Evolutionary conservation across 2,329 filamentous ascomycete species (phyloP).

Genomic region (Penicillium sp.): DNA sequence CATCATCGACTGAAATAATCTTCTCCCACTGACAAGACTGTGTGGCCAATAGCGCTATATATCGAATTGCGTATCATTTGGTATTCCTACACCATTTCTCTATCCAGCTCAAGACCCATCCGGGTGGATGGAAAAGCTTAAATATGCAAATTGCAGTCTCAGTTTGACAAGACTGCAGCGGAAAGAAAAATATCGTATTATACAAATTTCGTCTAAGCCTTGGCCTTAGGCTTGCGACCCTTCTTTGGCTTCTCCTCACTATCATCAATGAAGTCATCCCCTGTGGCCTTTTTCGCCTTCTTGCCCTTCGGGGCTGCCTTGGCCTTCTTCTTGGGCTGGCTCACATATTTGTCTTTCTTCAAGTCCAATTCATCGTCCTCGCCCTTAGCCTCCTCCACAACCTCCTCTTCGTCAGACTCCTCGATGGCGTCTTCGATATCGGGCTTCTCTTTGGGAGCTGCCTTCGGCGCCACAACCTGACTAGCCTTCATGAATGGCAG

Average conservation of each 20-base stretch:
- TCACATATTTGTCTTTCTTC: slow-evolving; percentile 95
- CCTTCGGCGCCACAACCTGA: slow-evolving; percentile 73
- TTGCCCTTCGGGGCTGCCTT: slow-evolving; percentile 50
- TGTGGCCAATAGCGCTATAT: not conserved
- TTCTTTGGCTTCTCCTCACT: slow-evolving; percentile 61
- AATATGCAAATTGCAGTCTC: not conserved
- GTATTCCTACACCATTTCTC: too few species aligned
- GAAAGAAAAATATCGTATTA: slow-evolving; percentile 7
- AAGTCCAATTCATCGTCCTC: slow-evolving; percentile 80
- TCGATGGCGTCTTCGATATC: slow-evolving; percentile 97
- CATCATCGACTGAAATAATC: not conserved
- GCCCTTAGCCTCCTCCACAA: slow-evolving; percentile 58
- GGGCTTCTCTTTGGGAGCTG: slow-evolving; percentile 73
- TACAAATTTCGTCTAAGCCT: slow-evolving; percentile 29
- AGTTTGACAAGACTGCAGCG: not conserved
- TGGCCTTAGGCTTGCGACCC: slow-evolving; percentile 34
- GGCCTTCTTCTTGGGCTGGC: slow-evolving; percentile 71
- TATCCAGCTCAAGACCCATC: too few species aligned
- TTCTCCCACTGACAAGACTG: not conserved
- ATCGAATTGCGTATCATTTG: too few species aligned
- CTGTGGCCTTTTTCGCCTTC: slow-evolving; percentile 44
- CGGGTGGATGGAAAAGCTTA: not conserved
- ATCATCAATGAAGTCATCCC: slow-evolving; percentile 50
- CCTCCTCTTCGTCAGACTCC: slow-evolving; percentile 78
- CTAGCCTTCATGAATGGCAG: slow-evolving; percentile 96